These are phyloP conservation scores for Mycosphaerella arachidis DNA, from an alignment of 2,329 filamentous ascomycete species.

Conservation along the genomic window DNA sequence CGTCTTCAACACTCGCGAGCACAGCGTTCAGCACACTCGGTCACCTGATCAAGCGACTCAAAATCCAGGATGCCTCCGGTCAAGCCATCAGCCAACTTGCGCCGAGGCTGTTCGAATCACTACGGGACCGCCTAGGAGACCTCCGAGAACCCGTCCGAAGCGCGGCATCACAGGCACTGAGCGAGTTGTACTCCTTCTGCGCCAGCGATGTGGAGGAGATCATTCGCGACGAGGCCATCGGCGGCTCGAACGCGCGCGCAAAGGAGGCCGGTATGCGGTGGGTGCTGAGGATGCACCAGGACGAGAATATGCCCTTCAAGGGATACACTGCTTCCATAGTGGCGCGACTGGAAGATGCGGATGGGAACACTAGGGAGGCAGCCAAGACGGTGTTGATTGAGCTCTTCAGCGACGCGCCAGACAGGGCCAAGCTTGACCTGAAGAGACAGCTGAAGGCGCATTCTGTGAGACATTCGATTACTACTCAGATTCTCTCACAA, in stretches of 20 bases:
- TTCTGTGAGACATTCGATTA: slow-evolving; percentile 82
- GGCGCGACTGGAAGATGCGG: slow-evolving; percentile 83
- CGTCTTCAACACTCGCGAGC: slow-evolving; percentile 67
- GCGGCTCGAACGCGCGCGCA: slow-evolving; percentile 73
- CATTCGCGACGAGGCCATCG: slow-evolving; percentile 72
- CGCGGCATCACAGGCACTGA: slow-evolving; percentile 69
- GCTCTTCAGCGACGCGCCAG: slow-evolving; percentile 76
- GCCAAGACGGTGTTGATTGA: slow-evolving; percentile 82
- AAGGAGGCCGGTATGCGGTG: slow-evolving; percentile 83
- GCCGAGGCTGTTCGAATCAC: slow-evolving; percentile 64
- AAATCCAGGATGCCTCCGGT: slow-evolving; percentile 74
- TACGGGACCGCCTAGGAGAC: slow-evolving; percentile 83
- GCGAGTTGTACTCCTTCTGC: slow-evolving; percentile 68
- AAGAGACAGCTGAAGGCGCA: slow-evolving; percentile 80
- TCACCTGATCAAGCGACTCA: slow-evolving; percentile 80
- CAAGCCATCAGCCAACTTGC: slow-evolving; percentile 63
- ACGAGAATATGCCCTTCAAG: slow-evolving; percentile 74
- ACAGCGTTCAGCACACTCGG: slow-evolving; percentile 83
- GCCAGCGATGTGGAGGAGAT: slow-evolving; percentile 72
- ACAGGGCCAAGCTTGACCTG: slow-evolving; percentile 79
- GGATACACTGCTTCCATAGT: slow-evolving; percentile 78
- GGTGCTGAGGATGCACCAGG: slow-evolving; percentile 80
- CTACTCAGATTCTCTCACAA: slow-evolving; percentile 71
- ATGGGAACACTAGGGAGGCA: slow-evolving; percentile 77
- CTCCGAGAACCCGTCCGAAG: slow-evolving; percentile 77